A percentile compares a stretch with the other conserved stretches of the same genome.
phyloP scores from a whole-genome alignment of 192 early-diverging fungal genomes.

The Paraglomus brasilianum region DNA sequence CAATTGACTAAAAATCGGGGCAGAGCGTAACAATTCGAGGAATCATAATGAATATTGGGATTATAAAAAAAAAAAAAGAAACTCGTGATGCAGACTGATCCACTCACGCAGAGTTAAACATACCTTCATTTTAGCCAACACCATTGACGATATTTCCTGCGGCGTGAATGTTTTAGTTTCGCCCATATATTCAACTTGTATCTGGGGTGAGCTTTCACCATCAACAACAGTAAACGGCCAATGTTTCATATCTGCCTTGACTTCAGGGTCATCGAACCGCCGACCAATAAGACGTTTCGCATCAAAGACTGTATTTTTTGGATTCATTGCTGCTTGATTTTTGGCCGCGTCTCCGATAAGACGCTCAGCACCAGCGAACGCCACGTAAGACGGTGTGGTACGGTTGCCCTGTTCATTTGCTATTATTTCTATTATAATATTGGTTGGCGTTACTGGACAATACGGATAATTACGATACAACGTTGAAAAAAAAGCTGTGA shows the following conservation, averaged over 20 bases:
- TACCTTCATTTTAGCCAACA: constrained; percentile 84
- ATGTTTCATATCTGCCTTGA: constrained; percentile 79
- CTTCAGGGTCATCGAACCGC: constrained; percentile 78
- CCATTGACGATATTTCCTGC: constrained; percentile 97
- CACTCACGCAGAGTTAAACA: background rate
- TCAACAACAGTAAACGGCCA: constrained; percentile 82
- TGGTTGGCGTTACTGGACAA: background rate
- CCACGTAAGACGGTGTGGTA: constrained; percentile 85
- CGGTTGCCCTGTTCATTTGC: constrained; percentile 91
- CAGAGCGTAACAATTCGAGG: background rate
- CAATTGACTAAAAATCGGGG: constrained; percentile 54
- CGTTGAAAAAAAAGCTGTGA: background rate
- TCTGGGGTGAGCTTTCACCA: constrained; percentile 66
- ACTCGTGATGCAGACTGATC: background rate
- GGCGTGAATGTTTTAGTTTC: constrained; percentile 78
- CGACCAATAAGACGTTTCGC: constrained; percentile 91
- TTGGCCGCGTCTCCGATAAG: constrained; percentile 87
- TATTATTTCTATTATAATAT: constrained; percentile 56
- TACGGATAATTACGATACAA: background rate
- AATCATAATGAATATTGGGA: too few relatives aligned
- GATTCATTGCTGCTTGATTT: constrained; percentile 90
- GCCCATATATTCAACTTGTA: constrained; percentile 83
- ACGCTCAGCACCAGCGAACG: constrained; percentile 77
- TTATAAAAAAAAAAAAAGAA: background rate
- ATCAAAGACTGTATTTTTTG: constrained; percentile 88